These are phyloP conservation scores for Verticillium klebahnii DNA, from an alignment of 2,329 filamentous ascomycete genomes.

Conservation along the genomic window DNA sequence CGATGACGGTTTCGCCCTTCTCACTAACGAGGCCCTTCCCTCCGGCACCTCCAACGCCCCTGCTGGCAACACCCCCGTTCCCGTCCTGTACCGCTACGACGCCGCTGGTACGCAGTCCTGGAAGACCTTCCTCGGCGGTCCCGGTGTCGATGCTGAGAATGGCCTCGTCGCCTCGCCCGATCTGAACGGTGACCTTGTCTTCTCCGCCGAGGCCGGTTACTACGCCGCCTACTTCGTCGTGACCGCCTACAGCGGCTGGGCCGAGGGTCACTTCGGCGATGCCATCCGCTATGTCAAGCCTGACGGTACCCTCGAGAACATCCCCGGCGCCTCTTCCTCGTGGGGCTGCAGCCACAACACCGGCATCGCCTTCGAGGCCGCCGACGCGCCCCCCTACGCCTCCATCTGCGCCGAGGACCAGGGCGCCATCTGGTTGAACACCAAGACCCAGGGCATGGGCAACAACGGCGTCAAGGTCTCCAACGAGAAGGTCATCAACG, in stretches of 20 bases:
- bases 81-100: slow-evolving; percentile 56
- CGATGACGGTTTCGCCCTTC: slow-evolving; percentile 57
- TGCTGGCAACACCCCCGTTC: slow-evolving; percentile 40
- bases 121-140: slow-evolving; percentile 56
- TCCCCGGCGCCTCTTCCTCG: slow-evolving; percentile 46
- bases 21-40: slow-evolving; percentile 53
- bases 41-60: slow-evolving; percentile 45
- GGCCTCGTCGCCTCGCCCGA: slow-evolving; percentile 50
- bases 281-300: slow-evolving; percentile 40
- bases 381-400: slow-evolving; percentile 53
- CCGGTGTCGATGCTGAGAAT: slow-evolving; percentile 40
- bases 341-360: slow-evolving; percentile 64
- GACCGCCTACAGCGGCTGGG: slow-evolving; percentile 50
- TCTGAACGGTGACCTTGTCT: slow-evolving; percentile 59
- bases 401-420: slow-evolving; percentile 58
- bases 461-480: slow-evolving; percentile 52
- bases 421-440: slow-evolving; percentile 61
- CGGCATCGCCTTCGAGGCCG: slow-evolving; percentile 58
- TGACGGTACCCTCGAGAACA: slow-evolving; percentile 44
- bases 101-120: slow-evolving; percentile 45
- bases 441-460: slow-evolving; percentile 50
- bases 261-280: slow-evolving; percentile 55
- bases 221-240: slow-evolving; percentile 61
- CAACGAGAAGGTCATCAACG: slow-evolving; percentile 59
- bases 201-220: slow-evolving; percentile 47